phyloP scores from a whole-genome alignment of 2,329 filamentous ascomycete genomes.

The Exophiala sp. region DNA sequence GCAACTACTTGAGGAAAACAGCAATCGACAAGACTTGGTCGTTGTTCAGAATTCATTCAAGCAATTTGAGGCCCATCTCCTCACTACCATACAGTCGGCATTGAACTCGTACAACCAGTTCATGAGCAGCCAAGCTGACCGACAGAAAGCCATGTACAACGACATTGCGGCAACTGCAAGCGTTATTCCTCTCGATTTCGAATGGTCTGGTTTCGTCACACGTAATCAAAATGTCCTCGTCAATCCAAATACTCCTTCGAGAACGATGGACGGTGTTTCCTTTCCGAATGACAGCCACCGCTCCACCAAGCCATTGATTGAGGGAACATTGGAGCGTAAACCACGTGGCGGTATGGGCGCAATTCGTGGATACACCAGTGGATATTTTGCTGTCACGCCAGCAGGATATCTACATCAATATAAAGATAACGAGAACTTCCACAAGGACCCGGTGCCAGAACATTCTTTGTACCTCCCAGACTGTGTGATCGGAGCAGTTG shows the following conservation, averaged over 20 bases:
- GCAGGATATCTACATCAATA: constrained; percentile 92
- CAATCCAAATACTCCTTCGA: constrained; percentile 70
- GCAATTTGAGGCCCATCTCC: constrained; percentile 79
- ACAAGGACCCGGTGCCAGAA: constrained; percentile 74
- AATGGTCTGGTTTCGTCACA: constrained; percentile 81
- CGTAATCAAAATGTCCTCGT: constrained; percentile 71
- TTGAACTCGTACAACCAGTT: constrained; percentile 81
- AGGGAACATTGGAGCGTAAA: constrained; percentile 86
- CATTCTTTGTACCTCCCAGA: constrained; percentile 90
- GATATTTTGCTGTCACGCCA: constrained; percentile 87
- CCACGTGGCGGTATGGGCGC: constrained; percentile 80
- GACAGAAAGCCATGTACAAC: constrained; percentile 72
- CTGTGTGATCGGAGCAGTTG: constrained; percentile 68
- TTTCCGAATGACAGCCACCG: constrained; percentile 89
- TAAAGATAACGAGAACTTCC: constrained; percentile 78
- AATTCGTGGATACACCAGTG: constrained; percentile 69
- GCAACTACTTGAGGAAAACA: constrained; percentile 94
- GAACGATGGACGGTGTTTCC: constrained; percentile 67
- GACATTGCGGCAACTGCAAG: constrained; percentile 78
- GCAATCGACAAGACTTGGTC: constrained; percentile 81
- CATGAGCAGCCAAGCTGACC: constrained; percentile 75
- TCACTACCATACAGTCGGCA: constrained; percentile 77
- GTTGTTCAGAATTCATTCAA: constrained; percentile 87
- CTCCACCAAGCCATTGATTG: constrained; percentile 76
- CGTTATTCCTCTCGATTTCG: constrained; percentile 76